Conservation (phyloP, 139 green algal species). For the Tetratostichococcus sp. region DNA sequence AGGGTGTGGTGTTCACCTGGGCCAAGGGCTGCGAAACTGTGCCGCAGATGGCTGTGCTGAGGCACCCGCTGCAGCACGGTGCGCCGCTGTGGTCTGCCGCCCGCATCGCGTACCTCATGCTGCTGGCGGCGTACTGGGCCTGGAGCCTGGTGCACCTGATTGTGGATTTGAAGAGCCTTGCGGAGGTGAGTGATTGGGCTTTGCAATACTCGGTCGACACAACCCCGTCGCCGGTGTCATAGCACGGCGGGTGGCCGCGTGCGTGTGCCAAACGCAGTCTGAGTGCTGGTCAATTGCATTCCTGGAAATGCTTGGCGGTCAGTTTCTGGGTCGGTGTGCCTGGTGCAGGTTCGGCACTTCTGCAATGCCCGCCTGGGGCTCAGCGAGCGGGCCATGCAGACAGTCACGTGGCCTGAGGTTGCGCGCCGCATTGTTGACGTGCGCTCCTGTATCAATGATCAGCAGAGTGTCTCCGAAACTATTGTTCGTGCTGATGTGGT, state of each 20-base stretch:
- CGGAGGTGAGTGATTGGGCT: constrained; percentile 32
- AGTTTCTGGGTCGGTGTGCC: neutral
- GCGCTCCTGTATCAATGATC: too few species aligned
- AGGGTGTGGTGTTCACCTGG: too few species aligned
- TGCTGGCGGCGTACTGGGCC: constrained; percentile 56
- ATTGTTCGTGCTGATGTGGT: too few species aligned
- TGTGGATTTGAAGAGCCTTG: constrained; percentile 46
- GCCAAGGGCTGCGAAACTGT: too few species aligned
- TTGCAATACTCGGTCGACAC: constrained; percentile 3
- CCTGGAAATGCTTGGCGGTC: too few species aligned
- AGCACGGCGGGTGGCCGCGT: too few species aligned
- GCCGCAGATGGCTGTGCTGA: constrained; percentile 36
- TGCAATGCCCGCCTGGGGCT: constrained; percentile 67
- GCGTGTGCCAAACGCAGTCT: too few species aligned
- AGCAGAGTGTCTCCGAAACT: too few species aligned
- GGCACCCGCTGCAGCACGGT: constrained; percentile 33
- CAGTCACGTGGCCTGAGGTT: constrained; percentile 85
- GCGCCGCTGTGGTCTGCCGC: constrained; percentile 44
- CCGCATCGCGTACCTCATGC: constrained; percentile 64
- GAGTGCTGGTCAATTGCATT: too few species aligned
- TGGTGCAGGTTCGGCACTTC: constrained; percentile 48
- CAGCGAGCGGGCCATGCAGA: constrained; percentile 58
- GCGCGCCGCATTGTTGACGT: constrained; percentile 70
- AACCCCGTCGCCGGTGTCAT: too few species aligned
- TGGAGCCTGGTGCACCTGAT: constrained; percentile 43